These are phyloP conservation scores for Monosporascus sp. DNA, from an alignment of 2,329 filamentous ascomycete genomes.

Conservation along the genomic window DNA sequence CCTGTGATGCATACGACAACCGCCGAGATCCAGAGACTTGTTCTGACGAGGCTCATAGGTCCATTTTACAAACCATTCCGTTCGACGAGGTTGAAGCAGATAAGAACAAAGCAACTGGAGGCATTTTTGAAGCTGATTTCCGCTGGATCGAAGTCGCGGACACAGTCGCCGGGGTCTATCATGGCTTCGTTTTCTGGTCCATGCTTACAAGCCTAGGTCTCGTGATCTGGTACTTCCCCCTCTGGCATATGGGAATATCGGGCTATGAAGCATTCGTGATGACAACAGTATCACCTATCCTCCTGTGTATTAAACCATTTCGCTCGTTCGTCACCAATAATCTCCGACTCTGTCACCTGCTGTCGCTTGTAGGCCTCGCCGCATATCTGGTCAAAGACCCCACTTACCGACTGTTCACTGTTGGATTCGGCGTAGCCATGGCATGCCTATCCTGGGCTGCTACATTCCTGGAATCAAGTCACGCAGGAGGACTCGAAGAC, in stretches of 20 bases:
- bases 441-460: slow-evolving; percentile 80
- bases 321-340: slow-evolving; percentile 66
- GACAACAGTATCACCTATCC: slow-evolving; percentile 72
- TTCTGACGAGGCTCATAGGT: slow-evolving; percentile 36
- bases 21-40: not conserved
- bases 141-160: slow-evolving; percentile 72
- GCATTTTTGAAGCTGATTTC: slow-evolving; percentile 67
- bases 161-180: slow-evolving; percentile 82
- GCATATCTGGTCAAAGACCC: slow-evolving; percentile 75
- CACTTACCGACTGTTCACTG: slow-evolving; percentile 69
- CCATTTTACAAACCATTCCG: slow-evolving; percentile 40
- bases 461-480: slow-evolving; percentile 70
- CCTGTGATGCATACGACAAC: too few relatives aligned
- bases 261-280: slow-evolving; percentile 91
- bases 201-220: slow-evolving; percentile 86
- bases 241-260: slow-evolving; percentile 99
- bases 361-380: slow-evolving; percentile 72
- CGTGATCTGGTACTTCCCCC: slow-evolving; percentile 93
- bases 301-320: slow-evolving; percentile 67
- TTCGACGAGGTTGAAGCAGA: slow-evolving; percentile 63
- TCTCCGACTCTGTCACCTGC: slow-evolving; percentile 65
- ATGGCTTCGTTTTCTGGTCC: slow-evolving; percentile 95
- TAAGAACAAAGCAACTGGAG: slow-evolving; percentile 68
- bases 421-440: slow-evolving; percentile 76
- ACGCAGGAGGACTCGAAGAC: slow-evolving; percentile 72